A percentile compares a stretch with the other conserved stretches of the same genome.
phyloP scores from a whole-genome alignment of 371 early-diverging fungal genomes.

The Mucor saturninus region DNA sequence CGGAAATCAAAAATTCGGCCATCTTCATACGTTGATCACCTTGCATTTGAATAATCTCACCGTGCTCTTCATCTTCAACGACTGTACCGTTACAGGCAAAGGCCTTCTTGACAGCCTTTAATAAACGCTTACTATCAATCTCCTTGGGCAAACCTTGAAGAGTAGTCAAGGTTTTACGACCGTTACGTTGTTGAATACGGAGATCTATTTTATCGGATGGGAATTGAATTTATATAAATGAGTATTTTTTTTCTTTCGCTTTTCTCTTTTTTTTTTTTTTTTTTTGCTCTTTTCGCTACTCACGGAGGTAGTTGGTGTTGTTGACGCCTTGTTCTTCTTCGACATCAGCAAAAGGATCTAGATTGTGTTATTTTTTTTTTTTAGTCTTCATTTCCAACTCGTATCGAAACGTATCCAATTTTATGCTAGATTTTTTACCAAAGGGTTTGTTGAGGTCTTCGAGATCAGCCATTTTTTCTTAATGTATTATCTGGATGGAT shows the following conservation, averaged over 20 bases:
- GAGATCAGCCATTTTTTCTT: slow-evolving; percentile 40
- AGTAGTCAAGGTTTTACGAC: slow-evolving; percentile 95
- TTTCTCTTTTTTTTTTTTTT: not conserved
- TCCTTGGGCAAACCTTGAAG: slow-evolving; percentile 88
- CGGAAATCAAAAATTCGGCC: slow-evolving; percentile 70
- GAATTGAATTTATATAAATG: slow-evolving; percentile 5
- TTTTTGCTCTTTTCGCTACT: slow-evolving; percentile 34
- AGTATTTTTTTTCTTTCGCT: slow-evolving; percentile 11
- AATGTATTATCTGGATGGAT: slow-evolving; percentile 22
- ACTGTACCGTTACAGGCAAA: slow-evolving; percentile 97
- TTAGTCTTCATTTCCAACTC: not conserved
- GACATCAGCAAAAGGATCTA: slow-evolving; percentile 84
- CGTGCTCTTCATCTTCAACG: slow-evolving; percentile 88
- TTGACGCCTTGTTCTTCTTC: slow-evolving; percentile 59
- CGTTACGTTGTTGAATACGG: slow-evolving; percentile 96
- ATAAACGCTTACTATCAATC: slow-evolving; percentile 85
- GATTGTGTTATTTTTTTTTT: slow-evolving; percentile 6
- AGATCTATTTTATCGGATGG: slow-evolving; percentile 63
- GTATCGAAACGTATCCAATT: not conserved
- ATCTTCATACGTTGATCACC: slow-evolving; percentile 94
- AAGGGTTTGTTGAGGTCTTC: slow-evolving; percentile 48
- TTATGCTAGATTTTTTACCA: slow-evolving; percentile 29
- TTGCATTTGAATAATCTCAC: slow-evolving; percentile 92
- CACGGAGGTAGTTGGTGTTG: slow-evolving; percentile 75
- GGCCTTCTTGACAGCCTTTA: slow-evolving; percentile 94